Percentiles rank a stretch among this genome's conserved stretches.
phyloP scores from a whole-genome alignment of 208 protist genomes.

The Perkinsela sp. region DNA sequence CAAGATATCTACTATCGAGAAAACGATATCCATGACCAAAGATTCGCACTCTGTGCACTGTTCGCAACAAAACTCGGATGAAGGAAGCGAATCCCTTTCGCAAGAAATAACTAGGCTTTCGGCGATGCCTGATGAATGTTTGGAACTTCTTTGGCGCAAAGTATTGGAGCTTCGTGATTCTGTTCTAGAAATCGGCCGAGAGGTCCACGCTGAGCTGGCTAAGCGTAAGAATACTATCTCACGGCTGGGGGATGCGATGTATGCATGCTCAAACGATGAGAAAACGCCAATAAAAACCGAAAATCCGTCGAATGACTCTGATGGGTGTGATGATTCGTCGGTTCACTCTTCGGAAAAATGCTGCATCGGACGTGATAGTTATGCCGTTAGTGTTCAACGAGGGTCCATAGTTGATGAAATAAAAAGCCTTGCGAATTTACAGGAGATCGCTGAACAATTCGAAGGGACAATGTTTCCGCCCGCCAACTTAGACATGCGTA shows the following conservation, averaged over 20 bases:
- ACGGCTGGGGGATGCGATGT: background rate
- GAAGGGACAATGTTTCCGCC: background rate
- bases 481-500: background rate
- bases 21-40: too few species aligned
- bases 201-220: background rate
- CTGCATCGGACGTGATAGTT: background rate
- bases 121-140: background rate
- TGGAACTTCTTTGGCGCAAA: background rate
- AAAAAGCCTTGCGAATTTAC: background rate
- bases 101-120: too few species aligned
- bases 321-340: background rate
- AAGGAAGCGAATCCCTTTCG: too few species aligned
- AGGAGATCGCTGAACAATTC: background rate
- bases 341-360: background rate
- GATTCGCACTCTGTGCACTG: too few species aligned
- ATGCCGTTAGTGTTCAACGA: background rate
- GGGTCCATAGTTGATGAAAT: background rate
- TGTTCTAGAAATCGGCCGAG: background rate
- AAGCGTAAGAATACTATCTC: background rate
- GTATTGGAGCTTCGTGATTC: background rate
- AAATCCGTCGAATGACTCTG: background rate
- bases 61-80: too few species aligned
- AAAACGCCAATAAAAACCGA: background rate
- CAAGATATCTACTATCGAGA: too few species aligned
- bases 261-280: background rate